Percentiles rank a stretch among this genome's conserved stretches.
phyloP scores from a whole-genome alignment of 768 basidiomycete species.

The Pulveroboletus ravenelii region DNA sequence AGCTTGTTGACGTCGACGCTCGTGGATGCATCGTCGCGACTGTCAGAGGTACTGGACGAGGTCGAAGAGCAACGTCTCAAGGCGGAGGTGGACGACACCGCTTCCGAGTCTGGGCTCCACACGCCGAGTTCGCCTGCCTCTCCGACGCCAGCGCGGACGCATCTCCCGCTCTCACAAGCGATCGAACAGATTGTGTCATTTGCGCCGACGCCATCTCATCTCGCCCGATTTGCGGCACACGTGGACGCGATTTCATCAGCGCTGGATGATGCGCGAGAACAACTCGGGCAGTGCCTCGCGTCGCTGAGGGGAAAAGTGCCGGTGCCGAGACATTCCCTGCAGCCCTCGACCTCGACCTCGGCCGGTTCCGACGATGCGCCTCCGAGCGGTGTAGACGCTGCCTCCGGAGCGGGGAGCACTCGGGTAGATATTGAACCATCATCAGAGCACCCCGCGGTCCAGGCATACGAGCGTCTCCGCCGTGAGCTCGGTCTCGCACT shows the following conservation, averaged over 20 bases:
- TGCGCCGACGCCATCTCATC: conserved; percentile 68
- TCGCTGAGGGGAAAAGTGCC: conserved; percentile 42
- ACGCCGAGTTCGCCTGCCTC: conserved; percentile 16
- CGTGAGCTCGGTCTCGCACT: conserved; percentile 74
- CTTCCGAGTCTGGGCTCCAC: conserved; percentile 18
- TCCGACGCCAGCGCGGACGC: conserved; percentile 13
- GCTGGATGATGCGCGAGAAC: conserved; percentile 64
- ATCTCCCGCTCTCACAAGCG: conserved; percentile 11
- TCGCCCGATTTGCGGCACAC: conserved; percentile 69
- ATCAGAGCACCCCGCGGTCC: conserved; percentile 47
- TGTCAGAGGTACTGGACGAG: conserved; percentile 61
- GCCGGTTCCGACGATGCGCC: conserved; percentile 6
- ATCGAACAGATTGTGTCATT: conserved; percentile 40
- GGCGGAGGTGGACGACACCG: conserved; percentile 40
- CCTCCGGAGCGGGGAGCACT: too few species aligned
- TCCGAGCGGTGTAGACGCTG: too few species aligned
- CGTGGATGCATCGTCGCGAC: conserved; percentile 56
- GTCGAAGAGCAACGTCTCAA: conserved; percentile 48
- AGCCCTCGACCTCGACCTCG: conserved; percentile 19
- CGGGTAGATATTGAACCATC: not conserved
- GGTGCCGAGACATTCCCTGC: conserved; percentile 19
- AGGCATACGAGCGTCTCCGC: conserved; percentile 70
- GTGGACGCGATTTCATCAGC: conserved; percentile 65
- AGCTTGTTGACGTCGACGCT: conserved; percentile 62
- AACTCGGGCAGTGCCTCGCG: conserved; percentile 59